These are phyloP conservation scores for Cicer chorassanicum DNA, from an alignment of 306 rosid genomes.

Conservation along the genomic window DNA sequence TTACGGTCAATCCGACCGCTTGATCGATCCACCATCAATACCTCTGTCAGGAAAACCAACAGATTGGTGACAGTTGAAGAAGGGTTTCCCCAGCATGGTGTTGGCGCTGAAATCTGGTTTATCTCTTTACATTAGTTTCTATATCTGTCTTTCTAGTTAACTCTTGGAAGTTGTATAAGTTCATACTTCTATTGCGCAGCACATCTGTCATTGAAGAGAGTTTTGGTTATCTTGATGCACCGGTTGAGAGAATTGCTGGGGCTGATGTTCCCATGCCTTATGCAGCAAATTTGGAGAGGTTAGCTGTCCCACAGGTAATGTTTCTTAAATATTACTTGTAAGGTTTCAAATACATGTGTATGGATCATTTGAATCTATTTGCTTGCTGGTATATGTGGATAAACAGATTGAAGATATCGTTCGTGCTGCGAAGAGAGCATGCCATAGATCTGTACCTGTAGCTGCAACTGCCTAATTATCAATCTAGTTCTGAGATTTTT, in stretches of 20 bases:
- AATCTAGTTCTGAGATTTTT: slow-evolving; percentile 35
- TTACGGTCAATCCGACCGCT: slow-evolving; percentile 94
- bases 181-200: slow-evolving; percentile 56
- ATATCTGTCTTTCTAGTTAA: slow-evolving; percentile 20
- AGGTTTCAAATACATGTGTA: slow-evolving; percentile 11
- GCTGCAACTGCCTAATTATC: slow-evolving; percentile 71
- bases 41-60: slow-evolving; percentile 96
- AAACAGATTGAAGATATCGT: slow-evolving; percentile 91
- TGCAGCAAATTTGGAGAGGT: slow-evolving; percentile 92
- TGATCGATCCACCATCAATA: slow-evolving; percentile 86
- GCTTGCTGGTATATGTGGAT: slow-evolving; percentile 41
- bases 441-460: slow-evolving; percentile 77
- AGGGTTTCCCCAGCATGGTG: slow-evolving; percentile 99
- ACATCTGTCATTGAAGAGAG: slow-evolving; percentile 94
- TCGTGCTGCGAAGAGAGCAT: slow-evolving; percentile 94
- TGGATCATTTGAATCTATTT: slow-evolving; percentile 29
- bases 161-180: slow-evolving; percentile 21
- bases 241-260: slow-evolving; percentile 91
- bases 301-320: slow-evolving; percentile 96
- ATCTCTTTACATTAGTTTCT: slow-evolving; percentile 41
- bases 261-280: slow-evolving; percentile 99
- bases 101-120: slow-evolving; percentile 98
- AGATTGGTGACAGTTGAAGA: slow-evolving; percentile 93
- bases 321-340: slow-evolving; percentile 18
- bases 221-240: slow-evolving; percentile 97